phyloP scores from a whole-genome alignment of 495 filamentous ascomycete species.

The Aspergillus homomorphus region DNA sequence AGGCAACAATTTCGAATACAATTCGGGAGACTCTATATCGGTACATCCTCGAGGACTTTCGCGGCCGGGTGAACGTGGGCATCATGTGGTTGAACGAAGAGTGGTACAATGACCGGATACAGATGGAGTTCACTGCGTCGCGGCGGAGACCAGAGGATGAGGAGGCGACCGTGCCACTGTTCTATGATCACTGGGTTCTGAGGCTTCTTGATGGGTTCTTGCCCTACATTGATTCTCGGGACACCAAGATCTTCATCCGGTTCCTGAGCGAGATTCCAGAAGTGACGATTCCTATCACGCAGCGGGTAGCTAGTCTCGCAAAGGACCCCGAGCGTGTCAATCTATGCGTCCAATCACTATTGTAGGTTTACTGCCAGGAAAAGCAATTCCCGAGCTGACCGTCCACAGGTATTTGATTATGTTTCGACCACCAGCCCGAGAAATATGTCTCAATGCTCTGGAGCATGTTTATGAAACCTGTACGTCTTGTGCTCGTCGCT shows the following conservation, averaged over 20 bases:
- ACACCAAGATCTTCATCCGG: constrained; percentile 76
- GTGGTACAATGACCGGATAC: constrained; percentile 89
- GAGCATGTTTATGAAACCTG: constrained; percentile 80
- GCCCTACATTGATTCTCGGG: constrained; percentile 79
- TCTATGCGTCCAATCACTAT: constrained; percentile 57
- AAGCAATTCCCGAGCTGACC: neutral
- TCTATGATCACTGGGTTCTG: constrained; percentile 79
- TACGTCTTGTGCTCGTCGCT: constrained; percentile 19
- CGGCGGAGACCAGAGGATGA: constrained; percentile 41
- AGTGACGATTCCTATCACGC: constrained; percentile 64
- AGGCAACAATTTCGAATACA: constrained; percentile 52
- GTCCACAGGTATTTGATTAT: constrained; percentile 69
- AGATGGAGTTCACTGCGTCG: constrained; percentile 40
- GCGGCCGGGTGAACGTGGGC: constrained; percentile 77
- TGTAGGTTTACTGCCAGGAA: constrained; percentile 40
- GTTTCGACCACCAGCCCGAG: constrained; percentile 78
- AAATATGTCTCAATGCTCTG: constrained; percentile 75
- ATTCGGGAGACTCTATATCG: constrained; percentile 77
- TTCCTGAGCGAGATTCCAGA: constrained; percentile 91
- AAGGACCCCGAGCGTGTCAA: constrained; percentile 78
- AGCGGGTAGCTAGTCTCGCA: constrained; percentile 75
- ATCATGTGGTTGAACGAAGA: constrained; percentile 94
- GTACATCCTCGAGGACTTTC: constrained; percentile 88
- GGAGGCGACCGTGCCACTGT: constrained; percentile 35
- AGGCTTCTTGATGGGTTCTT: constrained; percentile 82